These are phyloP conservation scores for Hypoxylon sp. DNA, from an alignment of 2,329 filamentous ascomycete species.

Conservation along the genomic window DNA sequence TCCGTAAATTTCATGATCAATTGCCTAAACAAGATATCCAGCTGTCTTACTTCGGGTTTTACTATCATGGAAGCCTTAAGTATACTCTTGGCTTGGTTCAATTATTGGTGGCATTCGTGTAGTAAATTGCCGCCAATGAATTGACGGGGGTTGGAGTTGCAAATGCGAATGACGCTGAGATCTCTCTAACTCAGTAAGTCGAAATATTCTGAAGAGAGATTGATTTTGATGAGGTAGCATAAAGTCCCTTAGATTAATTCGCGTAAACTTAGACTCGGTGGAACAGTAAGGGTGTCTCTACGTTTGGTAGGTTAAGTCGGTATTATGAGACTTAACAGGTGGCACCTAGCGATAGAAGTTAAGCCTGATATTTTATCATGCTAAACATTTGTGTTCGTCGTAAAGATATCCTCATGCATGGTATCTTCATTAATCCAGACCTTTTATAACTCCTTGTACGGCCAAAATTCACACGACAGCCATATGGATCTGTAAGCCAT, in stretches of 20 bases:
- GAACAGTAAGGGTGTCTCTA: too few relatives aligned
- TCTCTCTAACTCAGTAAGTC: background rate
- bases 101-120: conserved; percentile 37
- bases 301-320: too few relatives aligned
- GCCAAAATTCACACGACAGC: conserved; percentile 52
- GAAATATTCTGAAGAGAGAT: background rate
- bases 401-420: background rate
- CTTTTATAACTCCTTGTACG: background rate
- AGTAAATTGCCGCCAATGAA: conserved; percentile 34
- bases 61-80: conserved; percentile 9
- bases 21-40: conserved; percentile 38
- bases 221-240: too few relatives aligned
- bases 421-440: background rate
- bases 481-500: conserved; percentile 57
- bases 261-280: too few relatives aligned
- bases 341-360: too few relatives aligned
- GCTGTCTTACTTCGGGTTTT: conserved; percentile 1
- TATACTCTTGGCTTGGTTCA: conserved; percentile 1
- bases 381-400: background rate
- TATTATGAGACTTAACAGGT: too few relatives aligned
- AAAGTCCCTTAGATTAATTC: too few relatives aligned
- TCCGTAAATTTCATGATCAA: conserved; percentile 29
- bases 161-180: conserved; percentile 1
- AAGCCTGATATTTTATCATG: too few relatives aligned
- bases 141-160: background rate